Percentiles rank a stretch among this genome's conserved stretches.
Conservation (phyloP, 352 stramenopile genomes). For the Globisporangium paddicum region DNA sequence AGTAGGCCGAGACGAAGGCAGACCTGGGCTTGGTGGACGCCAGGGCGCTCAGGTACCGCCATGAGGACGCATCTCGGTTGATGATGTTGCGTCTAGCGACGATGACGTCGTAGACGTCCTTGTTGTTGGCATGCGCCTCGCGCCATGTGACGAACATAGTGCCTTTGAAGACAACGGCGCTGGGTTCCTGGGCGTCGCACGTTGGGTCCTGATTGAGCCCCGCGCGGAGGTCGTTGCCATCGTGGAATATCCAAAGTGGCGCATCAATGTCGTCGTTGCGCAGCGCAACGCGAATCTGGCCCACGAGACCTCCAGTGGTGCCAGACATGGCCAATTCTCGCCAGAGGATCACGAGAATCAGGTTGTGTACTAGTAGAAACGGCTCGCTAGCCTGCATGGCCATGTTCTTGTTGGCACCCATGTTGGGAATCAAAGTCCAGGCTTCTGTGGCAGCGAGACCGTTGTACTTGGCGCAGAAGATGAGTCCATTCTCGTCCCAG, state of each 20-base stretch:
- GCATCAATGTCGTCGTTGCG: constrained; percentile 46
- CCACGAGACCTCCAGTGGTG: constrained; percentile 14
- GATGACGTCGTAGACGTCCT: constrained; percentile 41
- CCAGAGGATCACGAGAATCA: constrained; percentile 59
- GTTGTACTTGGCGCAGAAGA: constrained; percentile 55
- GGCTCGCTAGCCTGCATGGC: constrained; percentile 37
- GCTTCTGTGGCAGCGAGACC: constrained; percentile 24
- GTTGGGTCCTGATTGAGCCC: constrained; percentile 49
- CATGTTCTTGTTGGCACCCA: constrained; percentile 57
- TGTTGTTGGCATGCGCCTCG: constrained; percentile 27
- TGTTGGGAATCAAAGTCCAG: constrained; percentile 64
- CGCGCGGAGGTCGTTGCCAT: constrained; percentile 31
- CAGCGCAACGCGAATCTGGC: constrained; percentile 54
- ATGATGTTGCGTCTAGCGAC: constrained; percentile 45
- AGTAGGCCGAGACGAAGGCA: constrained; percentile 41
- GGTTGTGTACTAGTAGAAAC: constrained; percentile 51
- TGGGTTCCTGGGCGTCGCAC: constrained; percentile 40
- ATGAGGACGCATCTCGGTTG: constrained; percentile 48
- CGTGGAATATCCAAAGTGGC: constrained; percentile 70
- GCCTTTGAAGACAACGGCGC: constrained; percentile 38
- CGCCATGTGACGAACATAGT: constrained; percentile 60
- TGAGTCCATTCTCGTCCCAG: constrained; percentile 61
- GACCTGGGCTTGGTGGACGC: constrained; percentile 19
- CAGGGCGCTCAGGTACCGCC: constrained; percentile 37
- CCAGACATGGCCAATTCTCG: constrained; percentile 24